These are phyloP conservation scores for Pythium rishiriense DNA, from an alignment of 352 stramenopile genomes.

Conservation along the genomic window DNA sequence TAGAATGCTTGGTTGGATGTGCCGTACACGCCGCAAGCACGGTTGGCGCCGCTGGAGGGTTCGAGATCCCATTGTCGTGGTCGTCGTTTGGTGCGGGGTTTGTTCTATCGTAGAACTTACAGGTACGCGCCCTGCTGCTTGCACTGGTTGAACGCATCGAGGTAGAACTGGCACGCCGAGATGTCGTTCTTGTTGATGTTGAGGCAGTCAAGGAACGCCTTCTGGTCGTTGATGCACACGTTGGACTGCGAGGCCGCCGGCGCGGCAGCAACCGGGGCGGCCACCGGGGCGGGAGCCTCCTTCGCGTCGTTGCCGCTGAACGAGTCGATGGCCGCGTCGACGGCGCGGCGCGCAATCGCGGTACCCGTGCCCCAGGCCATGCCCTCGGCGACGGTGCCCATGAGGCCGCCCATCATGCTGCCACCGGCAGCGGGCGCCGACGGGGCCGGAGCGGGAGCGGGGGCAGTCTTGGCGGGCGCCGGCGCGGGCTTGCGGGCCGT, in stretches of 20 bases:
- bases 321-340: constrained; percentile 64
- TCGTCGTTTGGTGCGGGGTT: no score
- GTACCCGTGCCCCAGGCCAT: constrained; percentile 97
- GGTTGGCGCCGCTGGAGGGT: background rate
- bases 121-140: constrained; percentile 72
- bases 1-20: no score
- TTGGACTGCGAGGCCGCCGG: constrained; percentile 24
- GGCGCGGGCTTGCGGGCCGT: constrained; percentile 43
- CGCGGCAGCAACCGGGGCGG: constrained; percentile 16
- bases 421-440: constrained; percentile 34
- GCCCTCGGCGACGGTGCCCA: constrained; percentile 94
- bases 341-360: constrained; percentile 92
- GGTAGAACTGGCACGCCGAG: constrained; percentile 81
- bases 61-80: background rate
- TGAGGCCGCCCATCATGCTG: constrained; percentile 91
- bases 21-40: no score
- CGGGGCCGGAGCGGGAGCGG: constrained; percentile 33
- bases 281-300: constrained; percentile 29
- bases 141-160: constrained; percentile 81
- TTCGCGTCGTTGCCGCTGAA: constrained; percentile 53
- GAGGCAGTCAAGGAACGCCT: constrained; percentile 81
- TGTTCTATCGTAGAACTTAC: no score
- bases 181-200: constrained; percentile 79
- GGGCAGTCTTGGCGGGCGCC: constrained; percentile 30
- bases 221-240: constrained; percentile 62